Evolutionary conservation across 2,329 filamentous ascomycete genomes (phyloP), one percentile per base, ranked within the genome.

Genomic region (Massarina eburnea): DNA sequence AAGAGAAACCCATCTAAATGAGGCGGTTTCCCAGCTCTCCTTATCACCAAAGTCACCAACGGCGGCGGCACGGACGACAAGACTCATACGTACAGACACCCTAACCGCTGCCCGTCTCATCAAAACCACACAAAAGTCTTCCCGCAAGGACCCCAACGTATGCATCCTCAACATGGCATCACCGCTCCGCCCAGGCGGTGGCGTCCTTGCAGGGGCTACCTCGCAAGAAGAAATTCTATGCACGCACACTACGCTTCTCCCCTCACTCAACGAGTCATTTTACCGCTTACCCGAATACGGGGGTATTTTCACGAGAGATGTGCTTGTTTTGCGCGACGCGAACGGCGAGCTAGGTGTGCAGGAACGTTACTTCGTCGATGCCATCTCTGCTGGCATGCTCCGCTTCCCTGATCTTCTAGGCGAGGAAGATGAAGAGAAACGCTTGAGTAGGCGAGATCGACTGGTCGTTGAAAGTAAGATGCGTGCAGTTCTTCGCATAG

Each of bases 161-260:
- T 80, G 75, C 3, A 71, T 86, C 19, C 71, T 86, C 3, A 85
- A 83, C 62, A 85, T 85, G 81, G 82, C 81, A 0, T 85, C 82
- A 0, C 80, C 81, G 0, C 73, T 83, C 0, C 75, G 76, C 0
- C 80, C 83, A 0, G 83, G 83, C 10, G 83, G 82, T 7, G 83
- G 83, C 0, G 77, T 85, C 22, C 64, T 85, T 0, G 75, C 76
- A 12, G 83, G 83, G 17, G 80, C 81, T 0, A 78, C 77, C 8
- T 78, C 77, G 3, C 81, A 84, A 50, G 83, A 86, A 57, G 83
- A 85, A 57, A 80, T 75, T 19, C 72, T 86, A 2, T 86, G 83
- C 57, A 74, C 79, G 53, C 77, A 80, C 14, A 83, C 79, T 3
- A 85, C 82, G 0, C 69, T 85, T 0, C 76, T 82, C 4, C 77